Evolutionary conservation across 495 filamentous ascomycete species (phyloP).

Genomic region (Neurospora hispaniola): DNA sequence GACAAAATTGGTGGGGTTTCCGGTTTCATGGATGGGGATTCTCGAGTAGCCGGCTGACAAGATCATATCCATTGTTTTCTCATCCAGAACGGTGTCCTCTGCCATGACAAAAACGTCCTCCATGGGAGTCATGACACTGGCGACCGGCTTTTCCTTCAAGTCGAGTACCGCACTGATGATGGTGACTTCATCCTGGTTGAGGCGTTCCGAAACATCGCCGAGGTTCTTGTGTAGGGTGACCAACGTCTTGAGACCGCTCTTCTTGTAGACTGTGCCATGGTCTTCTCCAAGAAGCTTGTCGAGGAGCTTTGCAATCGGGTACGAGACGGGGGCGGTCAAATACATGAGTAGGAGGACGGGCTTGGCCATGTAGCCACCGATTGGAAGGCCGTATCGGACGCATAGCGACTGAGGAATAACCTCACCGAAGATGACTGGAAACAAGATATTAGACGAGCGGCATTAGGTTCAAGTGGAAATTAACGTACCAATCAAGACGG

Average conservation of each 20-base stretch:
- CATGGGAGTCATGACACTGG: constrained; percentile 96
- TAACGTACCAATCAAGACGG: constrained; percentile 74
- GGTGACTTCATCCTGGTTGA: constrained; percentile 95
- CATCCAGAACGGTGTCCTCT: constrained; percentile 81
- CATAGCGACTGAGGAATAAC: constrained; percentile 92
- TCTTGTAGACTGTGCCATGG: constrained; percentile 92
- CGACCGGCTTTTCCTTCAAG: constrained; percentile 90
- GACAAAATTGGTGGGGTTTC: constrained; percentile 77
- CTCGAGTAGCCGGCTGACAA: constrained; percentile 88
- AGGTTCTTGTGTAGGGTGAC: constrained; percentile 89
- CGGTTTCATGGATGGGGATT: constrained; percentile 84
- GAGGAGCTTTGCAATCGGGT: constrained; percentile 82
- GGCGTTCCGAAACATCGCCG: constrained; percentile 73
- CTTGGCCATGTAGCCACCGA: constrained; percentile 89
- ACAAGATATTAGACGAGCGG: neutral
- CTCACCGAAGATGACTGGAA: constrained; percentile 89
- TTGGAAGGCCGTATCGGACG: constrained; percentile 92
- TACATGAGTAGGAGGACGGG: constrained; percentile 88
- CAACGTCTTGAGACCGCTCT: constrained; percentile 67
- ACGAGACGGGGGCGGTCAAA: constrained; percentile 73
- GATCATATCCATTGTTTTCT: constrained; percentile 84
- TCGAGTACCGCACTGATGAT: constrained; percentile 96
- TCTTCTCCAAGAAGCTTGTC: constrained; percentile 83
- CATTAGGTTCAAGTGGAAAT: neutral
- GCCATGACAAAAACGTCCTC: constrained; percentile 93